phyloP scores from a whole-genome alignment of 495 filamentous ascomycete genomes.

The Trichocladium antarcticum region DNA sequence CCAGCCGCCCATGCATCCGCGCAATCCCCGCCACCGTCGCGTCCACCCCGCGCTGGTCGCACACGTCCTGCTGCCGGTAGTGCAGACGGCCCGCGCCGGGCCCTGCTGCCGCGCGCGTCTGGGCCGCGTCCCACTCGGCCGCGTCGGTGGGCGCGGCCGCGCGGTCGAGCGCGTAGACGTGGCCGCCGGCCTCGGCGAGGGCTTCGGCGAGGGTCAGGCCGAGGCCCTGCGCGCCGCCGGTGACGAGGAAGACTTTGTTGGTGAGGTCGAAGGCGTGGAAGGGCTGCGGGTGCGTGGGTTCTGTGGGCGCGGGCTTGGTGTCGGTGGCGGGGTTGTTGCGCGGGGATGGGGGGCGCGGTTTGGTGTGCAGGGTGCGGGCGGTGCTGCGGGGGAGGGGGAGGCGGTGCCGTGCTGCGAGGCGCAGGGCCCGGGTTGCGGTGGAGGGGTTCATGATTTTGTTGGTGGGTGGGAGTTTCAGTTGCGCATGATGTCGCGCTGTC shows the following conservation, averaged over 20 bases:
- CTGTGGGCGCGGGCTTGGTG: not conserved
- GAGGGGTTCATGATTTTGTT: conserved; percentile 1
- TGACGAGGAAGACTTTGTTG: conserved; percentile 49
- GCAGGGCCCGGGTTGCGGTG: not conserved
- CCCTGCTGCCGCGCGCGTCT: conserved; percentile 35
- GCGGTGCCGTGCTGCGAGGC: not conserved
- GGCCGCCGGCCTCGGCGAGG: conserved; percentile 57
- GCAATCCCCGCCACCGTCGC: conserved; percentile 44
- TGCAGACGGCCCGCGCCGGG: conserved; percentile 48
- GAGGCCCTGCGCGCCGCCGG: conserved; percentile 51
- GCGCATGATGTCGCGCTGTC: too few species aligned
- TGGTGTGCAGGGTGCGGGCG: too few species aligned
- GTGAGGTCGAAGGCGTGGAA: conserved; percentile 42
- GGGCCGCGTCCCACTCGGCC: conserved; percentile 40
- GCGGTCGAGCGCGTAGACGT: conserved; percentile 56
- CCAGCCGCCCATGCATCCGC: conserved; percentile 43
- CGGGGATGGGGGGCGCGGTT: not conserved
- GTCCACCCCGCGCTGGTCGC: conserved; percentile 46
- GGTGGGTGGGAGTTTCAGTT: not conserved
- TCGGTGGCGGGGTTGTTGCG: not conserved
- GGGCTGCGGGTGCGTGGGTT: conserved; percentile 15
- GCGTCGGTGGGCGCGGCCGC: conserved; percentile 31
- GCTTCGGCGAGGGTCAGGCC: conserved; percentile 58
- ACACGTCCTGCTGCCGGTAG: conserved; percentile 55
- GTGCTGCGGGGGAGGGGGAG: not conserved